Percentiles rank a stretch among this genome's conserved stretches.
Evolutionary conservation across 2,329 filamentous ascomycete genomes (phyloP).

Genomic region (Fusarium sp.): DNA sequence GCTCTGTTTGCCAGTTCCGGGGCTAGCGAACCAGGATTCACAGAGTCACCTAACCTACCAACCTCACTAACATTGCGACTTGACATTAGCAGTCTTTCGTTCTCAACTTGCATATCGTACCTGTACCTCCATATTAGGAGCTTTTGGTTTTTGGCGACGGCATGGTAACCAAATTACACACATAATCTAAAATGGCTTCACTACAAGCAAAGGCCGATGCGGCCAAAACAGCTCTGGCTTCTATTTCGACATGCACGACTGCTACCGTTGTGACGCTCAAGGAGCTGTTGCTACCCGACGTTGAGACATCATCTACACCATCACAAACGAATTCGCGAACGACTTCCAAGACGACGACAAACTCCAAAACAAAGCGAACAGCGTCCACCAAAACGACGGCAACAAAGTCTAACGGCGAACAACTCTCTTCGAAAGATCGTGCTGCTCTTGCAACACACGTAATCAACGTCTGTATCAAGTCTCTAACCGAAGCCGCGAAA

Average conservation of each 20-base stretch:
- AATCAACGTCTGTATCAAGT: constrained; percentile 78
- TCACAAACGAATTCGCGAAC: constrained; percentile 47
- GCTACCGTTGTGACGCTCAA: constrained; percentile 62
- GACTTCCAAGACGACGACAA: constrained; percentile 47
- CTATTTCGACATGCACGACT: constrained; percentile 66
- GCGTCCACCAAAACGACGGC: constrained; percentile 12
- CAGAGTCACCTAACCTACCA: constrained; percentile 13
- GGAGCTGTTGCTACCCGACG: constrained; percentile 59
- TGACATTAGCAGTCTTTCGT: constrained; percentile 42
- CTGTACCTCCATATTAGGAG: constrained; percentile 45
- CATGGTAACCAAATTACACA: constrained; percentile 51
- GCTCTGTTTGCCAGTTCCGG: constrained; percentile 51
- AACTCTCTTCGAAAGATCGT: constrained; percentile 63
- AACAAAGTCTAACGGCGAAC: constrained; percentile 43
- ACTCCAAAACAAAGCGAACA: constrained; percentile 45
- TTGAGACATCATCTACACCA: constrained; percentile 46
- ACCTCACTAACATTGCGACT: constrained; percentile 15
- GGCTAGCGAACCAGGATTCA: constrained; percentile 14
- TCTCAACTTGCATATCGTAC: constrained; percentile 42
- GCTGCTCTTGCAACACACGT: constrained; percentile 78
- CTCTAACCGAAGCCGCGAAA: constrained; percentile 76
- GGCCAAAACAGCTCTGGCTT: constrained; percentile 67
- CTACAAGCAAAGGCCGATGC: constrained; percentile 61
- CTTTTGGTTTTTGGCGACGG: constrained; percentile 47
- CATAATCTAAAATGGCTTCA: constrained; percentile 59